Evolutionary conservation across 2,329 filamentous ascomycete species (phyloP).

Genomic region (Apiospora malaysiana): DNA sequence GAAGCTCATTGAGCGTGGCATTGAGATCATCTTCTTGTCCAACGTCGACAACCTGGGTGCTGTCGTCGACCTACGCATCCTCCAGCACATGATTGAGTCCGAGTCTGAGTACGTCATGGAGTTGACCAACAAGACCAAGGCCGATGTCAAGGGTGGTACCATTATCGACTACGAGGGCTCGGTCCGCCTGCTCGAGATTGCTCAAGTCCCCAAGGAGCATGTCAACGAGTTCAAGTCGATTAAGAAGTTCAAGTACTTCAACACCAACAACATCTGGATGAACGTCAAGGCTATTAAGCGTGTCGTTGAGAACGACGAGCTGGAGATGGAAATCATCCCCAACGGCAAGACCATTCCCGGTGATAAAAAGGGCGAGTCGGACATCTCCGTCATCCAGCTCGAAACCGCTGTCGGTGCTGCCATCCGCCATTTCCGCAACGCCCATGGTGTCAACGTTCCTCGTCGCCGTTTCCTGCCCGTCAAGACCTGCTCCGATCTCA

Average conservation of each 20-base stretch:
- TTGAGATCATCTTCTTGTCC: conserved; percentile 98
- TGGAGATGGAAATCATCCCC: conserved; percentile 99
- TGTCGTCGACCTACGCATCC: conserved; percentile 95
- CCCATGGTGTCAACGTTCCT: conserved; percentile 98
- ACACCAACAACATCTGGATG: conserved; percentile 99
- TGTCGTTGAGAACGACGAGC: conserved; percentile 96
- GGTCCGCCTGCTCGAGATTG: conserved; percentile 96
- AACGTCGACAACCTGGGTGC: conserved; percentile 99
- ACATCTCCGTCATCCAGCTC: conserved; percentile 96
- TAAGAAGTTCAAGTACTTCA: conserved; percentile 99
- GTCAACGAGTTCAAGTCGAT: conserved; percentile 99
- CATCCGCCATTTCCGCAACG: conserved; percentile 98
- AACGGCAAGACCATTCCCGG: conserved; percentile 98
- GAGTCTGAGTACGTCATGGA: conserved; percentile 99
- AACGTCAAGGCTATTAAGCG: conserved; percentile 98
- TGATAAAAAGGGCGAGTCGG: conserved; percentile 99
- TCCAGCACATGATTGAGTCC: conserved; percentile 99
- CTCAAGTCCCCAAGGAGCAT: conserved; percentile 99
- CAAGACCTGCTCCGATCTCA: conserved; percentile 99
- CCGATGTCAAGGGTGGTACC: conserved; percentile 99
- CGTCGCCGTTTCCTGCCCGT: conserved; percentile 97
- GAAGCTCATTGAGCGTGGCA: conserved; percentile 91
- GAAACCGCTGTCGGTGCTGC: conserved; percentile 98
- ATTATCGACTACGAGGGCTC: conserved; percentile 99
- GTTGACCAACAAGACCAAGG: conserved; percentile 99